Evolutionary conservation across 2,329 filamentous ascomycete genomes (phyloP), one percentile per base, ranked within the genome.

Genomic region (Paecilomyces formosus): DNA sequence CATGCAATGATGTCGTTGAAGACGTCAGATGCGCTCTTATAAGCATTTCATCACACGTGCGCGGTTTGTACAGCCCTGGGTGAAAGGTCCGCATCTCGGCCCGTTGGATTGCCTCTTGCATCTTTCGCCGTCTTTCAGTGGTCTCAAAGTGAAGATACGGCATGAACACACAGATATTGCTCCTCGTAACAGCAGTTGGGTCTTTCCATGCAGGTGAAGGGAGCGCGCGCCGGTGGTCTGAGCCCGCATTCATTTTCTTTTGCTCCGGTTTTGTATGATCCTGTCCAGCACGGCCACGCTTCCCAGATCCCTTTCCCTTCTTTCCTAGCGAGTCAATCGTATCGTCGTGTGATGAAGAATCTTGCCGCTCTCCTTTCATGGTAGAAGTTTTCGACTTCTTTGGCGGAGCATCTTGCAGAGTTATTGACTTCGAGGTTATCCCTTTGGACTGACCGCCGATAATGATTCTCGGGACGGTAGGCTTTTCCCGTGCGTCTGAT

Each of bases 71-170:
- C 13, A 71, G 55, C 13, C 62, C 64, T 12, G 63, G 62, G 3
- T 62, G 58, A 9, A 66, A 59, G 7, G 58, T 62, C 12, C 66
- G 58, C 54, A 57, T 58, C 67, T 74, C 64, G 55, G 71, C 71
- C 21, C 66, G 68, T 28, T 74, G 69, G 39, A 83, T 85, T 1
- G 81, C 79, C 18, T 79, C 72, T 57, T 82, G 81, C 84, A 88
- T 86, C 63, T 80, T 78, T 55, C 75, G 73, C 9, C 83, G 76
- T 15, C 78, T 73, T 54, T 79, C 74, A 53, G 85, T 78, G 0
- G 83, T 85, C 65, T 88, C 85, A 55, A 86, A 87, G 65, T 87
- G 85, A 3, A 88, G 71, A 64, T 86, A 88, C 0, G 85, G 85
- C 83, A 87, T 86, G 72, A 85, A 81, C 5, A 72, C 60, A 50